Evolutionary conservation across 345 rosid genomes (phyloP).

Genomic region (Alliaria petiolata): DNA sequence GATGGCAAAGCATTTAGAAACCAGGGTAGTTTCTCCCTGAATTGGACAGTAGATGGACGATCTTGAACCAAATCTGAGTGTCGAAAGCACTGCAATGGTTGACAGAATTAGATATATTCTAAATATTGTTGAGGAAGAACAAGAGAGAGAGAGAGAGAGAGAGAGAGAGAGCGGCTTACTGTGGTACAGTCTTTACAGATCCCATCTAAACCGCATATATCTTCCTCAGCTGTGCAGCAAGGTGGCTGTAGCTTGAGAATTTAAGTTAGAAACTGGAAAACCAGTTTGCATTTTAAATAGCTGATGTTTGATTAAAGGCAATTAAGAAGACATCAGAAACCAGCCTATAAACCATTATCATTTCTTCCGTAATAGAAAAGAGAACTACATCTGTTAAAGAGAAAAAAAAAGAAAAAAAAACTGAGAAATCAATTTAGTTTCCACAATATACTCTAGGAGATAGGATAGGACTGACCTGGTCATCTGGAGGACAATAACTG

Average conservation of each 20-base stretch:
- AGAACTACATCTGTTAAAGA: not conserved
- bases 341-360: slow-evolving; percentile 2
- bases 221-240: slow-evolving; percentile 77
- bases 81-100: slow-evolving; percentile 72
- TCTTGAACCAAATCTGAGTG: slow-evolving; percentile 67
- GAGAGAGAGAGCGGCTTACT: slow-evolving; percentile 38
- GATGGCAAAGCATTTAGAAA: slow-evolving; percentile 91
- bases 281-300: slow-evolving; percentile 15
- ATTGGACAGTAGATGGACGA: slow-evolving; percentile 77
- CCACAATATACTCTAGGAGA: not conserved
- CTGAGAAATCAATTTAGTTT: slow-evolving; percentile 5
- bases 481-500: slow-evolving; percentile 91
- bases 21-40: slow-evolving; percentile 88
- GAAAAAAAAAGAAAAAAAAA: not conserved
- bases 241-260: slow-evolving; percentile 59
- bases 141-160: not conserved
- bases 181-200: slow-evolving; percentile 92
- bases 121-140: not conserved
- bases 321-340: not conserved
- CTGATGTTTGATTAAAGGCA: slow-evolving; percentile 17
- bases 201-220: slow-evolving; percentile 64
- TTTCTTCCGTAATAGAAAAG: not conserved
- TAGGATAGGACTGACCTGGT: slow-evolving; percentile 69
- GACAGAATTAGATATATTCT: slow-evolving; percentile 26
- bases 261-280: slow-evolving; percentile 13